These are phyloP conservation scores for Epichloe sibirici DNA, from an alignment of 2,329 filamentous ascomycete species.

Conservation along the genomic window DNA sequence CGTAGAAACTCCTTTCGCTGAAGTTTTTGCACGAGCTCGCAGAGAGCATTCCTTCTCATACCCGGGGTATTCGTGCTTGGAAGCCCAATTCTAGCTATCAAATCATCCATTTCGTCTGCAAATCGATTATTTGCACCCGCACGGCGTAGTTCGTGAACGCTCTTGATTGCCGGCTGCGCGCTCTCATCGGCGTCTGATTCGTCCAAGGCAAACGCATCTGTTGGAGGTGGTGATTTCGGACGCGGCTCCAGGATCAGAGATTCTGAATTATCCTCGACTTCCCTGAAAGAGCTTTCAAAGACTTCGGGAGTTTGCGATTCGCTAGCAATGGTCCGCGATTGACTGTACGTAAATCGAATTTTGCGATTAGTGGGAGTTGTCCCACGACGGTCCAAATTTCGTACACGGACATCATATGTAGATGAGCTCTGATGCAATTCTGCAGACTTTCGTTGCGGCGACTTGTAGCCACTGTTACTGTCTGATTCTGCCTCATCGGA, in stretches of 20 bases:
- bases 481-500: slow-evolving; percentile 2
- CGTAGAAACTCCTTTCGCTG: slow-evolving; percentile 50
- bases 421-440: not conserved
- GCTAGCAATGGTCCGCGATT: slow-evolving; percentile 18
- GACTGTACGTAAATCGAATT: slow-evolving; percentile 24
- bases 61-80: slow-evolving; percentile 35
- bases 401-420: slow-evolving; percentile 9
- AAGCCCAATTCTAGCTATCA: slow-evolving; percentile 46
- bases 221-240: slow-evolving; percentile 12
- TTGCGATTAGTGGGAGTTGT: slow-evolving; percentile 17
- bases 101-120: slow-evolving; percentile 52
- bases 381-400: slow-evolving; percentile 15
- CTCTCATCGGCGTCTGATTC: slow-evolving; percentile 28
- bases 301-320: slow-evolving; percentile 16
- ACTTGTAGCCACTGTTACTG: not conserved
- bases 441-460: not conserved
- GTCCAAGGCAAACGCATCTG: slow-evolving; percentile 15
- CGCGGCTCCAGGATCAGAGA: slow-evolving; percentile 10
- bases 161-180: slow-evolving; percentile 40
- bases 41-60: slow-evolving; percentile 43
- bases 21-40: slow-evolving; percentile 48
- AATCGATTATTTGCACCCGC: slow-evolving; percentile 56
- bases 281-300: slow-evolving; percentile 7
- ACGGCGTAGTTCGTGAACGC: slow-evolving; percentile 53
- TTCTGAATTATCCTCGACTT: slow-evolving; percentile 10